Evolutionary conservation across 306 rosid species (phyloP).

Genomic region (Lathyrus oleraceus): DNA sequence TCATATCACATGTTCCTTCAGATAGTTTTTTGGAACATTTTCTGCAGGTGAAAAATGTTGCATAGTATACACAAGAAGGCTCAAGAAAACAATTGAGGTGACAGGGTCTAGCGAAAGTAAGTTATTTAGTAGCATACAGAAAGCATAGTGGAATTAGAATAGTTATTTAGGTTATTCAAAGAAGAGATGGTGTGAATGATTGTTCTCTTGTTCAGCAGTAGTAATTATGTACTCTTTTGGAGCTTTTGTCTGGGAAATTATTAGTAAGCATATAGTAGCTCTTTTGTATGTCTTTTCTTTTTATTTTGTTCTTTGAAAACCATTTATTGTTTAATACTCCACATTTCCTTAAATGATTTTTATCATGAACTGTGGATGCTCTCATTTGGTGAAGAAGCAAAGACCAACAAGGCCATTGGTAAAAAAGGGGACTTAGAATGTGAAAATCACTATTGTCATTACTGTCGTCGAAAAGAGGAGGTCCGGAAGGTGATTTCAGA

Average conservation of each 20-base stretch:
- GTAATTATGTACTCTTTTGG: neutral
- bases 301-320: too few species aligned
- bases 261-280: neutral
- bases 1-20: slow-evolving; percentile 1
- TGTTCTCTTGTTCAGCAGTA: neutral
- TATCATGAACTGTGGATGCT: neutral
- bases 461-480: neutral
- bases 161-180: neutral
- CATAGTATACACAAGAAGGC: neutral
- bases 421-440: neutral
- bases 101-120: neutral
- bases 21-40: neutral
- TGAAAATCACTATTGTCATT: neutral
- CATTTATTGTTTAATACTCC: neutral
- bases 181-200: neutral
- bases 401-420: neutral
- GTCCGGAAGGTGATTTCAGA: neutral
- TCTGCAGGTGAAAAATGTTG: slow-evolving; percentile 3
- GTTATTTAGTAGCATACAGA: neutral
- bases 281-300: neutral
- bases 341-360: neutral
- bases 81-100: neutral
- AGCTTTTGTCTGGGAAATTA: neutral
- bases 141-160: neutral
- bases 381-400: neutral